These are phyloP conservation scores for Colletotrichum tabaci DNA, from an alignment of 2,329 filamentous ascomycete species.

Conservation along the genomic window DNA sequence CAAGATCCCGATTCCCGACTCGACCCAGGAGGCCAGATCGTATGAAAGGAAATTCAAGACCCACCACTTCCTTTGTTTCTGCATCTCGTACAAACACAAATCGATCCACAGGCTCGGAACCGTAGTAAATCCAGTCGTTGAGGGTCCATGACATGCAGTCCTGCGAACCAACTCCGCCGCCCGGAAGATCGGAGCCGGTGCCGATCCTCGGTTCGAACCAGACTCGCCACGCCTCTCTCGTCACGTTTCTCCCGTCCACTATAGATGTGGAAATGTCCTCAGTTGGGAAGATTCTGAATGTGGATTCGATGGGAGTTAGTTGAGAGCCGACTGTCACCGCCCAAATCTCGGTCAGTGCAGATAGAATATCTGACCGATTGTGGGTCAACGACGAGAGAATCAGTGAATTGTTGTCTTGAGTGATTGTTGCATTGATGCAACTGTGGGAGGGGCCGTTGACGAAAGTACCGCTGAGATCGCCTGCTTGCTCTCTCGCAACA, in stretches of 20 bases:
- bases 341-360: conserved; percentile 46
- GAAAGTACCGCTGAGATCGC: conserved; percentile 43
- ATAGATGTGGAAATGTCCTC: conserved; percentile 38
- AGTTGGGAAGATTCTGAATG: conserved; percentile 48
- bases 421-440: conserved; percentile 43
- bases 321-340: conserved; percentile 45
- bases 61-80: conserved; percentile 45
- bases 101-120: conserved; percentile 51
- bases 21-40: conserved; percentile 47
- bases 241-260: conserved; percentile 36
- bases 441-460: neutral
- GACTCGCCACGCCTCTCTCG: conserved; percentile 48
- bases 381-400: conserved; percentile 45
- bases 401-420: conserved; percentile 48
- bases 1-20: too few relatives aligned
- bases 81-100: conserved; percentile 50
- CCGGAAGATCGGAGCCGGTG: conserved; percentile 50
- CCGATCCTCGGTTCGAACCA: conserved; percentile 45
- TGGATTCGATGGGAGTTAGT: conserved; percentile 36
- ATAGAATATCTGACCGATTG: conserved; percentile 45
- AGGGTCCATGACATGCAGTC: conserved; percentile 52
- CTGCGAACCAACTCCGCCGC: conserved; percentile 41
- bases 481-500: conserved; percentile 47
- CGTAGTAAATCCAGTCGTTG: conserved; percentile 54
- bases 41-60: conserved; percentile 53